Evolutionary conservation across 495 filamentous ascomycete genomes (phyloP).

Genomic region (Podospora fimiseda): DNA sequence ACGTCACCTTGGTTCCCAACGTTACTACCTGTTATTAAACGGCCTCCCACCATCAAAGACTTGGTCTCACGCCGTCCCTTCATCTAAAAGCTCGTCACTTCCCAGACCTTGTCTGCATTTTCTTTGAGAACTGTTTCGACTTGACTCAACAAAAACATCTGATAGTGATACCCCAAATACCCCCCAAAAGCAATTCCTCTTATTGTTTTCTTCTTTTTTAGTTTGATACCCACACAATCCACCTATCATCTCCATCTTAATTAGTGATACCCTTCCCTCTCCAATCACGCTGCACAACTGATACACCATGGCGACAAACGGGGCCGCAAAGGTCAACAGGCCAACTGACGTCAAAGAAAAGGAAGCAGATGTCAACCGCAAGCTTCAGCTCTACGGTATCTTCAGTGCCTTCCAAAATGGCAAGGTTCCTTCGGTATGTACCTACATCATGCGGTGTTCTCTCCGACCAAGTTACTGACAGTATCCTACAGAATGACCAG

Average conservation of each 20-base stretch:
- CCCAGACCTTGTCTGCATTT: conserved; percentile 5
- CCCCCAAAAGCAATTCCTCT: not conserved
- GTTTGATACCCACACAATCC: conserved; percentile 18
- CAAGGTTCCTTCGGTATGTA: conserved; percentile 83
- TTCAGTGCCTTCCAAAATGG: conserved; percentile 78
- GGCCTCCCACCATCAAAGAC: not conserved
- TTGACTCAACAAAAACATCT: not conserved
- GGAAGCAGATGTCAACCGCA: conserved; percentile 73
- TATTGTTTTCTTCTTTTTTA: conserved; percentile 1
- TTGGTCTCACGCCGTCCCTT: conserved; percentile 1
- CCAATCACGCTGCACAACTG: not conserved
- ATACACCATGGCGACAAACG: conserved; percentile 22
- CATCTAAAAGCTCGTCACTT: conserved; percentile 5
- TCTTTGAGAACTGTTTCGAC: conserved; percentile 1
- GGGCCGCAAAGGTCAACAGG: conserved; percentile 50
- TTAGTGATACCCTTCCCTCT: conserved; percentile 10
- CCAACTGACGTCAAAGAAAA: conserved; percentile 57
- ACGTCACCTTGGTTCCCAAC: conserved; percentile 3
- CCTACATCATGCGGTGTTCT: not conserved
- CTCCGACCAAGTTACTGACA: too few species aligned
- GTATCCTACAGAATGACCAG: conserved; percentile 68
- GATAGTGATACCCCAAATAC: conserved; percentile 7
- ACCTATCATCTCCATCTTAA: not conserved
- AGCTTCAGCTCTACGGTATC: conserved; percentile 94
- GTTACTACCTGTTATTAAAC: conserved; percentile 4